Evolutionary conservation across 1,284 basidiomycete genomes (phyloP).

Genomic region (Boletus semigastroideus): DNA sequence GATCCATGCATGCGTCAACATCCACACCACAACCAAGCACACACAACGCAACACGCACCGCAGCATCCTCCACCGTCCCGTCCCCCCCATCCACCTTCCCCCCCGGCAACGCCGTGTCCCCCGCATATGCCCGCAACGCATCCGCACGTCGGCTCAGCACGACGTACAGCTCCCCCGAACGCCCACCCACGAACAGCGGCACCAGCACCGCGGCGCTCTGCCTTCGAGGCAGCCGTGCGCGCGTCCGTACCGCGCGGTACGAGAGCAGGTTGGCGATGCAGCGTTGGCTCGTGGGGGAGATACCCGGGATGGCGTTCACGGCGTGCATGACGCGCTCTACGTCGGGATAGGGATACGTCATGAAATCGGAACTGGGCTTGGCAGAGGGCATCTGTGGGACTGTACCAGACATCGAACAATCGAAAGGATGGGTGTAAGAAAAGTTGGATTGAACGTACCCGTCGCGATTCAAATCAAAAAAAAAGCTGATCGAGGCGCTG

Average conservation of each 20-base stretch:
- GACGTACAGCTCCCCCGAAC: slow-evolving; percentile 80
- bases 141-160: slow-evolving; percentile 72
- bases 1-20: not conserved
- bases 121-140: slow-evolving; percentile 71
- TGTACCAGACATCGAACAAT: too few species aligned
- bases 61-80: slow-evolving; percentile 70
- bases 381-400: not conserved
- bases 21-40: too few species aligned
- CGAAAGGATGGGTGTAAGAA: too few species aligned
- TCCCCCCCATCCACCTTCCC: slow-evolving; percentile 76
- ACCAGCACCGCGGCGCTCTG: slow-evolving; percentile 72
- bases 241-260: slow-evolving; percentile 49
- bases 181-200: slow-evolving; percentile 72
- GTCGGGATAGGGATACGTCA: slow-evolving; percentile 20
- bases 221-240: slow-evolving; percentile 51
- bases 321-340: not conserved
- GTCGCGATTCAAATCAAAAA: too few species aligned
- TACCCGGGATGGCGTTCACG: too few species aligned
- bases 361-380: slow-evolving; percentile 7
- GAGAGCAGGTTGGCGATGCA: slow-evolving; percentile 51
- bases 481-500: too few species aligned
- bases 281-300: not conserved
- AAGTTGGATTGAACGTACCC: too few species aligned
- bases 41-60: too few species aligned
- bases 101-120: slow-evolving; percentile 83